Conservation (phyloP, 495 filamentous ascomycete species). For the Apodospora peruviana region DNA sequence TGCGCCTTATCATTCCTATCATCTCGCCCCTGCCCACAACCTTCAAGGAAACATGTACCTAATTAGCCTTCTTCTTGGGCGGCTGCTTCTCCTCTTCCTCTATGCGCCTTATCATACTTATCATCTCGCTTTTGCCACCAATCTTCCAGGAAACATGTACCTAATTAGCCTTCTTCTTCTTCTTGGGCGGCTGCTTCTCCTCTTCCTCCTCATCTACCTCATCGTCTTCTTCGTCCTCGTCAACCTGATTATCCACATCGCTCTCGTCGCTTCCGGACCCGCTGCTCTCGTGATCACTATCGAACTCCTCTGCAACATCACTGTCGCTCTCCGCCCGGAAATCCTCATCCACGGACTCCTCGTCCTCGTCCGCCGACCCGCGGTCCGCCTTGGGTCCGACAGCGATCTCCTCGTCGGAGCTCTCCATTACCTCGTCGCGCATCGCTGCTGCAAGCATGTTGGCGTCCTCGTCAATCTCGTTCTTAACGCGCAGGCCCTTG, state of each 20-base stretch:
- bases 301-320: slow-evolving; percentile 94
- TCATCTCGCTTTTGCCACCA: too few relatives aligned
- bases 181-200: slow-evolving; percentile 37
- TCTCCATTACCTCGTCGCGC: slow-evolving; percentile 66
- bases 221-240: slow-evolving; percentile 27
- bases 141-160: background rate
- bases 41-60: background rate
- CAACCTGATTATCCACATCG: slow-evolving; percentile 47
- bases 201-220: slow-evolving; percentile 30
- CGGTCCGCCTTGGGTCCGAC: slow-evolving; percentile 66
- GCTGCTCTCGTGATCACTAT: slow-evolving; percentile 82
- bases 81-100: background rate
- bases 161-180: slow-evolving; percentile 42
- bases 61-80: slow-evolving; percentile 15
- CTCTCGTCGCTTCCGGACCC: slow-evolving; percentile 57
- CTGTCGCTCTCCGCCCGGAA: slow-evolving; percentile 88
- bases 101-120: too few relatives aligned
- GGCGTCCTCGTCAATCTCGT: slow-evolving; percentile 69
- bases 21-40: too few relatives aligned
- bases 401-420: slow-evolving; percentile 84
- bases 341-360: slow-evolving; percentile 91
- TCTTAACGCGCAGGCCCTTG: slow-evolving; percentile 91
- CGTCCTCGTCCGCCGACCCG: slow-evolving; percentile 92
- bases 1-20: too few relatives aligned
- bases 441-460: slow-evolving; percentile 76